Conservation (phyloP, 2,329 filamentous ascomycete genomes). For the Colletotrichum musicola region DNA sequence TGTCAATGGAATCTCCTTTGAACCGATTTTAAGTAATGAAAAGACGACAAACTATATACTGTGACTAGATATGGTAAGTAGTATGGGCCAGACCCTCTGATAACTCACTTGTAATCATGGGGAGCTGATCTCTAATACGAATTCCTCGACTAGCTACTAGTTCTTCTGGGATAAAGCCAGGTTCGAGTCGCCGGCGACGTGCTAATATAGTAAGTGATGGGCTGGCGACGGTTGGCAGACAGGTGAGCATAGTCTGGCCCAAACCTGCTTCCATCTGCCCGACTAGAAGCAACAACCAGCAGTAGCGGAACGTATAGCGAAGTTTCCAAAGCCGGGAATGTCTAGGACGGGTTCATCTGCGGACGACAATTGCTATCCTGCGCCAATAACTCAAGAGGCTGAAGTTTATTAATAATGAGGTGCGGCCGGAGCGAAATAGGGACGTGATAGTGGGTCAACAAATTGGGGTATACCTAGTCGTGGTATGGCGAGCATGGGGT, state of each 20-base stretch:
- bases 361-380: slow-evolving; percentile 60
- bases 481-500: too few species aligned
- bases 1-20: slow-evolving; percentile 64
- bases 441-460: too few species aligned
- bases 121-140: slow-evolving; percentile 61
- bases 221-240: slow-evolving; percentile 52
- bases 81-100: slow-evolving; percentile 64
- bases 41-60: too few species aligned
- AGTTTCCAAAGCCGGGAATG: slow-evolving; percentile 59
- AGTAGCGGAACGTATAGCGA: slow-evolving; percentile 58
- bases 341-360: slow-evolving; percentile 59
- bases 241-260: slow-evolving; percentile 62
- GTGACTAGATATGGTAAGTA: too few species aligned
- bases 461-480: too few species aligned
- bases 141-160: slow-evolving; percentile 72
- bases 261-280: slow-evolving; percentile 66
- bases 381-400: too few species aligned
- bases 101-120: slow-evolving; percentile 62
- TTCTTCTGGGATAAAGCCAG: slow-evolving; percentile 70
- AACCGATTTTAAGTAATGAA: too few species aligned
- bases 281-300: slow-evolving; percentile 60
- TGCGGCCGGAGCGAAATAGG: too few species aligned
- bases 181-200: slow-evolving; percentile 67
- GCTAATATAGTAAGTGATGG: slow-evolving; percentile 54
- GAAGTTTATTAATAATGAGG: too few species aligned